These are phyloP conservation scores for Laguncularia racemosa DNA, from an alignment of 345 rosid species.

Conservation along the genomic window DNA sequence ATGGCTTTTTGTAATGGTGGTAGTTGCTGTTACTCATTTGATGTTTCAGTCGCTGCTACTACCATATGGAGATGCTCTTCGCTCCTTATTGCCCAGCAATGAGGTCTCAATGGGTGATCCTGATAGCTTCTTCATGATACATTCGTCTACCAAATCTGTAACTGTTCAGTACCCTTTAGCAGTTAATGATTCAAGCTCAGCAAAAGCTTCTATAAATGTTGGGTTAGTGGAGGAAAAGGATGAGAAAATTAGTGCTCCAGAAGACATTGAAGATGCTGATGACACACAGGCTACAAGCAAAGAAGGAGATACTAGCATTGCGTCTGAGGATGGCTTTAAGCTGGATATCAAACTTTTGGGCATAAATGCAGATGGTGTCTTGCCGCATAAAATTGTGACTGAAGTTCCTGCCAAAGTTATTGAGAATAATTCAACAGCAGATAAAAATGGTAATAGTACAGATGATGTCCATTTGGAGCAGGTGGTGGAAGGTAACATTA, in stretches of 20 bases:
- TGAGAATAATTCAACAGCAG: too few species aligned
- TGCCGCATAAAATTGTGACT: background rate
- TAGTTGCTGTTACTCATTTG: conserved; percentile 48
- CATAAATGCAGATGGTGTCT: conserved; percentile 4
- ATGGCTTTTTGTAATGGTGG: conserved; percentile 47
- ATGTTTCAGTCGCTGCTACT: conserved; percentile 56
- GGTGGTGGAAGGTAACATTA: conserved; percentile 14
- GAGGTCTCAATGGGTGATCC: conserved; percentile 9
- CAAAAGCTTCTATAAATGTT: conserved; percentile 12
- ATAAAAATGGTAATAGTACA: background rate
- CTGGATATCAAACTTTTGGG: background rate
- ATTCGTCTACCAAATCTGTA: conserved; percentile 30
- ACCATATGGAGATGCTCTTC: conserved; percentile 59
- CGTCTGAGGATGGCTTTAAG: conserved; percentile 3
- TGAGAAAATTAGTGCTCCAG: conserved; percentile 10
- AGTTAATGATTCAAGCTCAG: conserved; percentile 32
- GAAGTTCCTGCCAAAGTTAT: too few species aligned
- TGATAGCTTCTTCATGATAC: conserved; percentile 10
- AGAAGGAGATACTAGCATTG: conserved; percentile 14
- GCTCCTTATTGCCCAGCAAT: conserved; percentile 36
- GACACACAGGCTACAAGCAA: conserved; percentile 1
- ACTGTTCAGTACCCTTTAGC: conserved; percentile 54
- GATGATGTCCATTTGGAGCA: conserved; percentile 13
- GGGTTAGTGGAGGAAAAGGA: conserved; percentile 17
- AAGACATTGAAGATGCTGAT: conserved; percentile 10